Evolutionary conservation across 1,139 yeast genomes (phyloP).

Genomic region (Kluyveromyces sp.): DNA sequence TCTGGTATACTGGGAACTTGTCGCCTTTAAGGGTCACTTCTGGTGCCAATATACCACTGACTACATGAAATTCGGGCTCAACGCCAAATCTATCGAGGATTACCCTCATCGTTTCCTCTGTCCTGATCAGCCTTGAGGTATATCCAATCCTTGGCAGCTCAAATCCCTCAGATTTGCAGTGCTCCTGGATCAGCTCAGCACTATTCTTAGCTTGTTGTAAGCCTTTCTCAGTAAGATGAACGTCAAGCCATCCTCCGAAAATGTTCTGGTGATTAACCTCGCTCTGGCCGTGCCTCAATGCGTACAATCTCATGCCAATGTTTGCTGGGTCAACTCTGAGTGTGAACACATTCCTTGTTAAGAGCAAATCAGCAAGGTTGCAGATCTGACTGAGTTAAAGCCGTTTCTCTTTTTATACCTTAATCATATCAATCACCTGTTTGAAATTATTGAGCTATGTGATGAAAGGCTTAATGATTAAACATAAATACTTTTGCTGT

Average conservation of each 20-base stretch:
- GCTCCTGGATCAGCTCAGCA: conserved; percentile 42
- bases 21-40: conserved; percentile 8
- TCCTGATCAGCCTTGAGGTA: conserved; percentile 59
- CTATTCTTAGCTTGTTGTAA: conserved; percentile 54
- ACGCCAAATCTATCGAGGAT: conserved; percentile 42
- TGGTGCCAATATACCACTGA: conserved; percentile 16
- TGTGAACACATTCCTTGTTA: too few relatives aligned
- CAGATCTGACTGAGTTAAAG: too few relatives aligned
- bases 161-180: conserved; percentile 21
- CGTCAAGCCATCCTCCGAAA: conserved; percentile 84
- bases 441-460: too few relatives aligned
- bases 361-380: too few relatives aligned
- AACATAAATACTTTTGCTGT: neutral
- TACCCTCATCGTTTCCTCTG: conserved; percentile 59
- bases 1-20: conserved; percentile 28
- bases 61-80: conserved; percentile 18
- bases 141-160: conserved; percentile 47
- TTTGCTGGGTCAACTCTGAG: neutral
- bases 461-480: neutral
- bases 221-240: conserved; percentile 56
- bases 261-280: conserved; percentile 62
- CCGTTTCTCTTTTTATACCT: too few relatives aligned
- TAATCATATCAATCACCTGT: neutral
- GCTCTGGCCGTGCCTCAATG: conserved; percentile 64
- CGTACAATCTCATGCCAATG: conserved; percentile 20